Conservation (phyloP, 139 green algal genomes). For the Diplosphaera chodatii region DNA sequence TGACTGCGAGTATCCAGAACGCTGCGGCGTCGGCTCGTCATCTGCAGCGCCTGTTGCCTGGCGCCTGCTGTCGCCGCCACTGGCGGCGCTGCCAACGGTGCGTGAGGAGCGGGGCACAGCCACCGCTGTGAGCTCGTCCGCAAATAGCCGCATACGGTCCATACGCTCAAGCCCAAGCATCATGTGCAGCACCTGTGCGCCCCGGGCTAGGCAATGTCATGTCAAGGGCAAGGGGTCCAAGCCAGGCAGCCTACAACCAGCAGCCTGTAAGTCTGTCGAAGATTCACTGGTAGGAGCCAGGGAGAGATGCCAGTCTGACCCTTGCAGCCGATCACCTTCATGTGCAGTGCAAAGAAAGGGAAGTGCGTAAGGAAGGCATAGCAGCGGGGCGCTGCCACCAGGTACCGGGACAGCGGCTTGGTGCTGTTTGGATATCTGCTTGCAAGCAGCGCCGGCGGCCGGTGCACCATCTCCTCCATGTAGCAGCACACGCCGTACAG, state of each 20-base stretch:
- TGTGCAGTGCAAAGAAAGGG: conserved; percentile 87
- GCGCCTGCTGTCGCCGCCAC: neutral
- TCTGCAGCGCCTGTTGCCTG: neutral
- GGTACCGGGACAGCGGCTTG: conserved; percentile 49
- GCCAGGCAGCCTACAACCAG: no score
- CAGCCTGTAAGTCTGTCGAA: no score
- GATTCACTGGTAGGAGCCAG: neutral
- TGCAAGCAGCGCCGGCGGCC: conserved; percentile 49
- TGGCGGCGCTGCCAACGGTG: neutral
- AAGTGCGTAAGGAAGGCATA: conserved; percentile 83
- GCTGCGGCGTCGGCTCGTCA: neutral
- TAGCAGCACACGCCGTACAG: conserved; percentile 82
- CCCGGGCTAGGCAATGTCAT: no score
- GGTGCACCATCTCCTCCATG: conserved; percentile 70
- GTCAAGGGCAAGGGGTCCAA: no score
- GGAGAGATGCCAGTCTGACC: no score
- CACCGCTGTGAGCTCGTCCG: neutral
- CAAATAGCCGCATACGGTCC: conserved; percentile 43
- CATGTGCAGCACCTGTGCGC: conserved; percentile 63
- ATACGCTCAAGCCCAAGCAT: conserved; percentile 77
- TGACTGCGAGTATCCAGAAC: neutral
- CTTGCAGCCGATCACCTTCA: no score
- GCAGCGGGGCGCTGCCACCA: conserved; percentile 74
- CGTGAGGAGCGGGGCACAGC: neutral
- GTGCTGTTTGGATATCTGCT: conserved; percentile 25